A percentile compares a stretch with the other conserved stretches of the same genome.
These are phyloP conservation scores for Xylaria nigripes DNA, from an alignment of 495 filamentous ascomycete genomes.

Conservation along the genomic window DNA sequence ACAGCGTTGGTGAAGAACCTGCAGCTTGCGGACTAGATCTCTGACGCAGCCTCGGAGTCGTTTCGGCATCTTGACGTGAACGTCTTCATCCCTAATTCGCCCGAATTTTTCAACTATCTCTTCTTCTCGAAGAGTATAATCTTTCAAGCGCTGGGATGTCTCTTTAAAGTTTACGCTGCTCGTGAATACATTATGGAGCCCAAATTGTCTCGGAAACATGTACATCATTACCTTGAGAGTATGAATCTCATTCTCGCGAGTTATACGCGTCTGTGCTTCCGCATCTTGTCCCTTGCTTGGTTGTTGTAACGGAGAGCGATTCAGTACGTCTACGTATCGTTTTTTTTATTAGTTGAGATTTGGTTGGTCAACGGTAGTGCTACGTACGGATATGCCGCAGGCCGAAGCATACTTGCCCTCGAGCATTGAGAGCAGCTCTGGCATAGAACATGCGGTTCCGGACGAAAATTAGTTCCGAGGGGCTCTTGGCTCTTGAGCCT, in stretches of 20 bases:
- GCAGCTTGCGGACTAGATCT: constrained; percentile 57
- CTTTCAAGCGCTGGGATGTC: constrained; percentile 63
- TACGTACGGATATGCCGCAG: constrained; percentile 72
- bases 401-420: constrained; percentile 62
- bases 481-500: constrained; percentile 23
- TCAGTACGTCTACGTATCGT: constrained; percentile 69
- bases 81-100: constrained; percentile 13
- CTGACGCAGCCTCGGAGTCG: constrained; percentile 57
- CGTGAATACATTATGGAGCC: constrained; percentile 86
- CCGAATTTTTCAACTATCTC: constrained; percentile 53
- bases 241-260: constrained; percentile 37
- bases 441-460: constrained; percentile 85
- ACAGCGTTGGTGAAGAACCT: constrained; percentile 62
- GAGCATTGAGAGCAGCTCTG: constrained; percentile 56
- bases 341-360: not conserved
- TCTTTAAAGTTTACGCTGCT: constrained; percentile 53
- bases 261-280: not conserved
- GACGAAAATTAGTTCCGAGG: constrained; percentile 64
- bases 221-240: constrained; percentile 78
- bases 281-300: constrained; percentile 2
- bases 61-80: constrained; percentile 54
- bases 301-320: constrained; percentile 51
- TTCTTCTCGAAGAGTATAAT: constrained; percentile 74
- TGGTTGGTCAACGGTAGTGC: not conserved
- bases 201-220: constrained; percentile 87